These are phyloP conservation scores for Nigrospora oryzae DNA, from an alignment of 2,329 filamentous ascomycete genomes.

Conservation along the genomic window DNA sequence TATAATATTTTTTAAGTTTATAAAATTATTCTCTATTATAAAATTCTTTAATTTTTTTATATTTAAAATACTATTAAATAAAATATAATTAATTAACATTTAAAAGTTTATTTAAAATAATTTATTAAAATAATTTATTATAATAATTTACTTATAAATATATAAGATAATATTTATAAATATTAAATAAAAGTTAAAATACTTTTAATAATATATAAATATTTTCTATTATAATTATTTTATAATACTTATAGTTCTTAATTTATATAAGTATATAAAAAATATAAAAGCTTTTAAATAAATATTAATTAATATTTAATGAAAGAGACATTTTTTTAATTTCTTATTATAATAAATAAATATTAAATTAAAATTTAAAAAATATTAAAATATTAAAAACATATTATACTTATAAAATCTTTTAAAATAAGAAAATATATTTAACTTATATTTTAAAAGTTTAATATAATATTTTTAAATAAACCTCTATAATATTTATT, in stretches of 20 bases:
- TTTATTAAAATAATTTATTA: too few relatives aligned
- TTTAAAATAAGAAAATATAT: conserved; percentile 6
- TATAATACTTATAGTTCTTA: neutral
- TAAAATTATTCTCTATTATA: too few relatives aligned
- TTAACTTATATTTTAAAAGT: conserved; percentile 6
- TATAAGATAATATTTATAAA: neutral
- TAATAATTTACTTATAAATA: too few relatives aligned
- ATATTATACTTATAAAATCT: conserved; percentile 15
- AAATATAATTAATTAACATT: too few relatives aligned
- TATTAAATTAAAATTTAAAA: neutral
- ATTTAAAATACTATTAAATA: too few relatives aligned
- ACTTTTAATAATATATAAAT: neutral
- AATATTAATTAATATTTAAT: neutral
- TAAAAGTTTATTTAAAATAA: neutral
- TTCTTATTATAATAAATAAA: neutral
- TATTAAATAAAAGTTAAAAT: neutral
- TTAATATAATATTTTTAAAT: conserved; percentile 12
- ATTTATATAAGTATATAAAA: neutral
- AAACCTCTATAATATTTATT: conserved; percentile 15
- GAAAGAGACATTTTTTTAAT: neutral
- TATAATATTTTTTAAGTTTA: too few relatives aligned
- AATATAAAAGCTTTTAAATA: neutral
- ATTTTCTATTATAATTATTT: neutral
- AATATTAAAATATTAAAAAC: neutral
- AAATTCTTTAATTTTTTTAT: too few relatives aligned